These are phyloP conservation scores for Kluyveromyces siamensis DNA, from an alignment of 805 yeast species.

Conservation along the genomic window DNA sequence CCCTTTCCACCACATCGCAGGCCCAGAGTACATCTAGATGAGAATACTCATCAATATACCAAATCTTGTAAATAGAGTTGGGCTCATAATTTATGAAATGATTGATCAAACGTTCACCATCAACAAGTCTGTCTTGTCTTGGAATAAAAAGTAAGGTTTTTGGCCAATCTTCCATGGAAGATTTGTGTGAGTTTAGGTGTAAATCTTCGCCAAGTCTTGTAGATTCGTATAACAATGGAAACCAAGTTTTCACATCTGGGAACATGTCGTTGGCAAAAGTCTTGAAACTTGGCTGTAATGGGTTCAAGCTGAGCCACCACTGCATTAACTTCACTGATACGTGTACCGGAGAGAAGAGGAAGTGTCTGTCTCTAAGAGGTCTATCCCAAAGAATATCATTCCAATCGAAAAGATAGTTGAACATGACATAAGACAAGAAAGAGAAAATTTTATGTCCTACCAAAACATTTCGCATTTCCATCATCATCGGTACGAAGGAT, in stretches of 20 bases:
- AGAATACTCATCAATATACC: constrained; percentile 51
- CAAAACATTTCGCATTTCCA: constrained; percentile 42
- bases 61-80: constrained; percentile 21
- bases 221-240: constrained; percentile 21
- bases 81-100: constrained; percentile 57
- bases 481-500: constrained; percentile 72
- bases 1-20: constrained; percentile 52
- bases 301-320: constrained; percentile 72
- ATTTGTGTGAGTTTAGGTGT: constrained; percentile 28
- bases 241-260: constrained; percentile 49
- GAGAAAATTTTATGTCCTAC: constrained; percentile 50
- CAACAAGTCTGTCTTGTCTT: constrained; percentile 65
- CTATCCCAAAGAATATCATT: constrained; percentile 68
- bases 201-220: constrained; percentile 9
- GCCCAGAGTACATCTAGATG: constrained; percentile 96
- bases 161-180: constrained; percentile 37
- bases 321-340: constrained; percentile 74
- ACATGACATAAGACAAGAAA: constrained; percentile 65
- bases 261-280: constrained; percentile 35
- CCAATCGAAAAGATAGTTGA: constrained; percentile 85
- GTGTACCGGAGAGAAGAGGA: constrained; percentile 77
- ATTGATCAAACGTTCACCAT: constrained; percentile 55
- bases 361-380: constrained; percentile 59
- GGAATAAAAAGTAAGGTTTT: constrained; percentile 61
- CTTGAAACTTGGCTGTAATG: constrained; percentile 35